Evolutionary conservation across 2,329 filamentous ascomycete genomes (phyloP), one percentile per base, ranked within the genome.

Genomic region (Periconia sp.): DNA sequence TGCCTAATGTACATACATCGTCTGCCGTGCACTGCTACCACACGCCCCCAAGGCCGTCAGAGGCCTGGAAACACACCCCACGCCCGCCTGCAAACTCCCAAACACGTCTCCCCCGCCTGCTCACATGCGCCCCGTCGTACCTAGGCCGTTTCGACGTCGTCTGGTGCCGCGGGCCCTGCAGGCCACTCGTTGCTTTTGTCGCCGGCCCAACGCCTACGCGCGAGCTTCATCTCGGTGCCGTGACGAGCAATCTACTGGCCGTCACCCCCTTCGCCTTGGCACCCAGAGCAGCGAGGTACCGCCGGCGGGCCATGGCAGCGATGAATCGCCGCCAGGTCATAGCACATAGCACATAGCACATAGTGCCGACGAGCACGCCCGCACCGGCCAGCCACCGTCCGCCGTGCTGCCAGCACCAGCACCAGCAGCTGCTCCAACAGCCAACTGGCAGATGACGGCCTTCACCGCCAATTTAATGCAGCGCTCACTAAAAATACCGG

Each of bases 391-490:
- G 43, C 43, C 33, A 41, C 43, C 13, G 26, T 28, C 40, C 42
- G 22, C 31, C 39, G 40, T 36, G 42, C 36, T 40, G 36, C 33
- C 41, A 32, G 35, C 24, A 33, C 19, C 23, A 44, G 36, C 38
- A 34, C 40, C 22, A 15, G 30, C 40, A 41, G 34, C 35, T 46
- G 31, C 36, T 48, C 48, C 50, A 54, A 50, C 40, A 45, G 15
- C 34, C 25, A 25, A 41, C 30, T 38, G 39, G 24, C 43, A 40
- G 30, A 33, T 9, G 17, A 32, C 37, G 38, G 52, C 42, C 62
- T 45, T 66, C 65, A 69, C 66, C 66, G 66, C 66, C 59, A 56
- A 50, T 57, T 57, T 48, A 35, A 52, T 56, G 54, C 58, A 54
- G 35, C 46, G 44, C 46, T 24, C 40, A 45, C 62, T 61, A 61